Base-by-base conservation (phyloP, 2,329 filamentous ascomycete genomes). In the Ophiostoma triangulosporum region DNA sequence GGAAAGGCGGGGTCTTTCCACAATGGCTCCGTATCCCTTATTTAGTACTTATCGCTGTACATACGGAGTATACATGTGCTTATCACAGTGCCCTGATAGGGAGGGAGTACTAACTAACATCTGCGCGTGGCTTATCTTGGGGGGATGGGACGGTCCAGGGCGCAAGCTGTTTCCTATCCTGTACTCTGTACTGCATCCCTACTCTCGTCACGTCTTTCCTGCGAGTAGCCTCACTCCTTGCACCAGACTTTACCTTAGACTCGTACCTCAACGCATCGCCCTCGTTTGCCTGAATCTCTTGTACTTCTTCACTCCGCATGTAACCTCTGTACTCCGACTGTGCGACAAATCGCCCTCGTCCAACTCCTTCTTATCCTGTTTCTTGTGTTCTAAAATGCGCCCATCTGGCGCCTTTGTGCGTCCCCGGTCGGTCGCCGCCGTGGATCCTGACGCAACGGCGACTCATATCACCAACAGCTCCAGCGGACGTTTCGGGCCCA, bases 371-470 rank as follows among this genome's bases (percentile, higher is more conserved):
- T 24, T 31, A 12, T n/a, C 12, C n/a, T 15, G 24, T 26, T n/a
- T 36, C 17, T 40, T 20, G 6, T 12, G 24, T 27, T n/a, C 40
- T 6, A 46, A 3, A 4, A 75, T 75, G 72, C 70, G 71, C 60
- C 71, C 72, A 56, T 67, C 70, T 51, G 69, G 72, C 60, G 64
- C 65, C 60, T 68, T 66, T 59, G 64, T 63, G 57, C 67, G 68
- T 57, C 66, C 65, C 52, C 68, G 68, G 56, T 66, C 68, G 53
- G 62, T 63, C 55, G 60, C 62, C 55, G 61, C 63, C 54, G 61
- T 62, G 56, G 66, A 70, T 58, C 62, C 64, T 61, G 65, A 68
- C 55, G 56, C 58, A 26, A 24, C 55, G 48, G 52, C 50, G 40
- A 56, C 48, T 6, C 38, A 40, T 12, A 33, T 58, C 52, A 65